A percentile compares a stretch with the other conserved stretches of the same genome.
These are phyloP conservation scores for Metroxylon sagu DNA, from an alignment of 176 grass and related monocot genomes.

Conservation along the genomic window DNA sequence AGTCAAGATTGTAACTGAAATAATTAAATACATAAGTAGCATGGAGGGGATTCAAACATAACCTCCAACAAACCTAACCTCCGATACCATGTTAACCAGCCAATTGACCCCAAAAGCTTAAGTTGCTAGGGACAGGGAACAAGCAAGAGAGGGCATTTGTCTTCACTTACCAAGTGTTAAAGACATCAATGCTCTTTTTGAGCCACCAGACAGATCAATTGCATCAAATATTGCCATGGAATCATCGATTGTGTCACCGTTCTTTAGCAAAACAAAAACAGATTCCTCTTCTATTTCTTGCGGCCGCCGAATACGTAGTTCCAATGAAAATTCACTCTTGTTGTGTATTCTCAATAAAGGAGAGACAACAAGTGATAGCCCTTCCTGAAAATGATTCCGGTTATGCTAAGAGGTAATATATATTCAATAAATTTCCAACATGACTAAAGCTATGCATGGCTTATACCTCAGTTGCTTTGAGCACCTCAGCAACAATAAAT, in stretches of 20 bases:
- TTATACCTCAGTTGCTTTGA: constrained; percentile 54
- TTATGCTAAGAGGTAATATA: constrained; percentile 25
- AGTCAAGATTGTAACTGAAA: too few species aligned
- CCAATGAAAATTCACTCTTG: constrained; percentile 60
- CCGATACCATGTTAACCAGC: too few species aligned
- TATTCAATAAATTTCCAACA: constrained; percentile 15
- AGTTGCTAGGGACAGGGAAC: too few species aligned
- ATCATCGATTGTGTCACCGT: constrained; percentile 70
- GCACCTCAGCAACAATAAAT: constrained; percentile 77
- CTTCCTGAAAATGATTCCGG: constrained; percentile 49
- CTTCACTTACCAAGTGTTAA: constrained; percentile 62
- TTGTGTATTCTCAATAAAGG: constrained; percentile 75
- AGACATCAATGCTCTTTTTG: constrained; percentile 68
- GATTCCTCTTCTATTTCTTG: constrained; percentile 45
- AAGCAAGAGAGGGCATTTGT: too few species aligned
- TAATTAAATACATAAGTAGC: too few species aligned
- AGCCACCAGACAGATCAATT: constrained; percentile 68
- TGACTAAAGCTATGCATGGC: constrained; percentile 13
- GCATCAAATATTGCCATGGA: constrained; percentile 57
- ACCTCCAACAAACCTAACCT: too few species aligned
- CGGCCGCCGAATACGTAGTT: constrained; percentile 59
- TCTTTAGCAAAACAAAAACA: constrained; percentile 51
- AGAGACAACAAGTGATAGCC: constrained; percentile 59
- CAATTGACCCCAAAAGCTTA: too few species aligned
- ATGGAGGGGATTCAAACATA: too few species aligned